A percentile compares a stretch with the other conserved stretches of the same genome.
Conservation (phyloP, 2,329 filamentous ascomycete species). For the Aspergillus ibericus region DNA sequence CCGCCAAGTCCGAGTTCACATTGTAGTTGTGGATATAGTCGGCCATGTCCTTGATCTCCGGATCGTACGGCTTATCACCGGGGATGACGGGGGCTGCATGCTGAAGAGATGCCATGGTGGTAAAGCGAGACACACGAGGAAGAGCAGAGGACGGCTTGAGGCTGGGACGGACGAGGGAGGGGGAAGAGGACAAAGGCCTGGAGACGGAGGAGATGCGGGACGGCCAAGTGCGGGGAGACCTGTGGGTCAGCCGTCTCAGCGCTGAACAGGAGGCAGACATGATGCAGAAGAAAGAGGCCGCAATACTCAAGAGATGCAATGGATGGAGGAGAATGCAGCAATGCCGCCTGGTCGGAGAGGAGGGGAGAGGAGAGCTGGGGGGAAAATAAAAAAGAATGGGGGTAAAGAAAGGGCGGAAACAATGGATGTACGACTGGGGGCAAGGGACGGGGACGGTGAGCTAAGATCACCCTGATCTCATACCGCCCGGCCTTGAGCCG, state of each 20-base stretch:
- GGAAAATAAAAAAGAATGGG: neutral
- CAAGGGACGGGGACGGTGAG: neutral
- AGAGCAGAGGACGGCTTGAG: constrained; percentile 19
- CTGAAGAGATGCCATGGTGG: constrained; percentile 45
- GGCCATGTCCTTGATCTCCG: constrained; percentile 93
- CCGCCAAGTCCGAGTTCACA: constrained; percentile 87
- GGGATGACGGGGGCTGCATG: constrained; percentile 38
- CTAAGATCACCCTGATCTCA: neutral
- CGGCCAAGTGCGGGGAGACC: constrained; percentile 46
- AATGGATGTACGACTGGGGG: neutral
- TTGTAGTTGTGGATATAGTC: constrained; percentile 90
- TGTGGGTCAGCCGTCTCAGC: constrained; percentile 44
- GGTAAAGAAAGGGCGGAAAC: neutral
- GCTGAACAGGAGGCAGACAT: constrained; percentile 45
- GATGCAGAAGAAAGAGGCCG: constrained; percentile 15
- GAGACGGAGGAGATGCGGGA: constrained; percentile 47
- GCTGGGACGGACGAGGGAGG: constrained; percentile 15
- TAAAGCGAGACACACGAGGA: constrained; percentile 38
- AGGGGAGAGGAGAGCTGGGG: neutral
- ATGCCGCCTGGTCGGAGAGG: constrained; percentile 22
- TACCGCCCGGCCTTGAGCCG: constrained; percentile 11
- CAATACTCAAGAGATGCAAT: constrained; percentile 19
- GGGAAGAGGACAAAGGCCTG: constrained; percentile 32
- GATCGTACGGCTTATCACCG: constrained; percentile 67
- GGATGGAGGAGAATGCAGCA: constrained; percentile 22